Evolutionary conservation across 2,329 filamentous ascomycete genomes (phyloP), one percentile per base, ranked within the genome.

Genomic region (Penicillium sp.): DNA sequence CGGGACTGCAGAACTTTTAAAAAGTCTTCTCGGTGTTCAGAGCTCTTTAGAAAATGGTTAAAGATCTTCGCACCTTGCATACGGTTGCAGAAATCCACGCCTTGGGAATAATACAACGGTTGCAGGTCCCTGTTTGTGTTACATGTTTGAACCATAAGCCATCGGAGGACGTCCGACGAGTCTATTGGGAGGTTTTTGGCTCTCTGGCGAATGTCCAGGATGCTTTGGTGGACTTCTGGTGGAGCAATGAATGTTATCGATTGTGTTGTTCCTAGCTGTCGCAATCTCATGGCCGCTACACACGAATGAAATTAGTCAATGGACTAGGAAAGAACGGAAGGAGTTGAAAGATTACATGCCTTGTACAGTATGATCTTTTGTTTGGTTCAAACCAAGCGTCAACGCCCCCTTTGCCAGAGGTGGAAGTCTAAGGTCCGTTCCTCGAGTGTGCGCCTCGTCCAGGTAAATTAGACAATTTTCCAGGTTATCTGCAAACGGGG

Each of bases 71-170:
- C 65, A 0, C 82, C 81, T 52, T 87, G 75, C 0, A 71, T 77
- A 1, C 84, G 79, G 0, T 76, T 75, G 57, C 84, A 84, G 59
- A 83, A 89, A 59, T 88, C 83, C 0, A 73, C 66, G 0, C 85
- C 84, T 63, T 89, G 86, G 0, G 83, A 74, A 3, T 79, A 74
- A 60, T 86, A 84, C 0, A 89, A 71, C 0, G 80, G 75, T 47
- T 82, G 79, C 0, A 88, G 66, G 30, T 86, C 80, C 57, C 86
- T 82, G 20, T 83, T 85, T 0, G 71, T 77, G 7, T 72, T 68
- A 57, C 86, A 89, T 0, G 84, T 87, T 54, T 88, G 83, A 46
- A 86, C 77, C 0, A 89, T 73, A 0, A 89, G 75, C 86, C 86
- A 89, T 3, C 66, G 63, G 1, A 88, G 70, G 8, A 85, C 80